These are phyloP conservation scores for Hypoxylon lenormandii DNA, from an alignment of 495 filamentous ascomycete species.

Conservation along the genomic window DNA sequence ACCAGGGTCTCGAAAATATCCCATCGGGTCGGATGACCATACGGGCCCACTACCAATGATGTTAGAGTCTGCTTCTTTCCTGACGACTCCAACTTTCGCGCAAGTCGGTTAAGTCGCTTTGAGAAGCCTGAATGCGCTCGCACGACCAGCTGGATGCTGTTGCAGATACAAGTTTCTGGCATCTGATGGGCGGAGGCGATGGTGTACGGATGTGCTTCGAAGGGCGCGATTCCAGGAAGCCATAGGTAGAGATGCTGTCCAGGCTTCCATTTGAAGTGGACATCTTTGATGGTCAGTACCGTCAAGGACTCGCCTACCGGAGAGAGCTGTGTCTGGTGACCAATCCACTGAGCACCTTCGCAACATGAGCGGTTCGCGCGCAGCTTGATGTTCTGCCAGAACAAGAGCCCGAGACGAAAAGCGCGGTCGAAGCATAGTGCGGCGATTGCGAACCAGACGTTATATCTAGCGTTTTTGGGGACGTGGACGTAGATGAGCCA, in stretches of 20 bases:
- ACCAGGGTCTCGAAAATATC: slow-evolving; percentile 70
- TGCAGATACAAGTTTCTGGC: slow-evolving; percentile 62
- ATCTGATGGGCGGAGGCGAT: slow-evolving; percentile 68
- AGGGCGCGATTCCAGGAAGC: slow-evolving; percentile 72
- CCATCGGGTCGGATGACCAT: slow-evolving; percentile 67
- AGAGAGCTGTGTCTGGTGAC: slow-evolving; percentile 71
- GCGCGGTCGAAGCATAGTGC: slow-evolving; percentile 77
- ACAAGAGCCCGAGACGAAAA: slow-evolving; percentile 61
- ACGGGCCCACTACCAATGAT: slow-evolving; percentile 68
- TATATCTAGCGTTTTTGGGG: slow-evolving; percentile 65
- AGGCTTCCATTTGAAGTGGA: slow-evolving; percentile 76
- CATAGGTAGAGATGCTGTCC: slow-evolving; percentile 86
- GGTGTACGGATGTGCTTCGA: slow-evolving; percentile 86
- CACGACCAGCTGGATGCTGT: slow-evolving; percentile 77
- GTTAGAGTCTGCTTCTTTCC: slow-evolving; percentile 55
- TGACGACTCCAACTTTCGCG: slow-evolving; percentile 60
- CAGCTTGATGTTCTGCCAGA: slow-evolving; percentile 74
- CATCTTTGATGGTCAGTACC: slow-evolving; percentile 74
- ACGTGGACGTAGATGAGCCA: slow-evolving; percentile 74
- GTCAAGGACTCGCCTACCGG: slow-evolving; percentile 73
- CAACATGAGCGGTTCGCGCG: slow-evolving; percentile 54
- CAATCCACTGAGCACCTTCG: slow-evolving; percentile 58
- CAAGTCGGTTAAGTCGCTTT: slow-evolving; percentile 70
- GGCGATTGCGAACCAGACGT: slow-evolving; percentile 80
- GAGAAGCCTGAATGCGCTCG: slow-evolving; percentile 79